Evolutionary conservation across 75 land plant species (phyloP).

Genomic region (Picea sitchensis): DNA sequence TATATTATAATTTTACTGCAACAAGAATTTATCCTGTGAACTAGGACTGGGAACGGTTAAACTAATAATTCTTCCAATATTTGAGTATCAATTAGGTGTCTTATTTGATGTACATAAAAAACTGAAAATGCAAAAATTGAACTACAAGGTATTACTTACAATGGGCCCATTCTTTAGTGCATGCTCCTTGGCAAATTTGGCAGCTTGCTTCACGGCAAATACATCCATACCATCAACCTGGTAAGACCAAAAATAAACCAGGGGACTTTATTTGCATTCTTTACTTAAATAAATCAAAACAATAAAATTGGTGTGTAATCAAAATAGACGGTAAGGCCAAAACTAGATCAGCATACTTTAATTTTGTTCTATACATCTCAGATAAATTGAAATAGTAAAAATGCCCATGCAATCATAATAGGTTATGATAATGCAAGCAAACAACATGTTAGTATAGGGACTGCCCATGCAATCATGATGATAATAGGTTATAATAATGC

Average conservation of each 20-base stretch:
- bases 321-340: too few relatives aligned
- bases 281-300: too few relatives aligned
- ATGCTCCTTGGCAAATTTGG: slow-evolving; percentile 81
- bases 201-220: slow-evolving; percentile 93
- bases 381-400: too few relatives aligned
- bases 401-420: too few relatives aligned
- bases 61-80: background rate
- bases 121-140: background rate
- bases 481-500: background rate
- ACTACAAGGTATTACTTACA: slow-evolving; percentile 39
- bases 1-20: background rate
- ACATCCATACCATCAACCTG: slow-evolving; percentile 99
- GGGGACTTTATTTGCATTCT: too few relatives aligned
- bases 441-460: too few relatives aligned
- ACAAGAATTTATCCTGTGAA: background rate
- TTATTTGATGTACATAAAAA: background rate
- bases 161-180: slow-evolving; percentile 87
- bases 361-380: too few relatives aligned
- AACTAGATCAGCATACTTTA: too few relatives aligned
- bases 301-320: too few relatives aligned
- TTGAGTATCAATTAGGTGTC: background rate
- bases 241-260: background rate
- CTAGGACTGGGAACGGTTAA: too few relatives aligned
- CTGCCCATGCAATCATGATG: too few relatives aligned
- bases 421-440: too few relatives aligned